Percentiles rank a stretch among this genome's conserved stretches.
Evolutionary conservation across 116 monocot genomes (phyloP).

Genomic region (Dioscorea cayenensis): DNA sequence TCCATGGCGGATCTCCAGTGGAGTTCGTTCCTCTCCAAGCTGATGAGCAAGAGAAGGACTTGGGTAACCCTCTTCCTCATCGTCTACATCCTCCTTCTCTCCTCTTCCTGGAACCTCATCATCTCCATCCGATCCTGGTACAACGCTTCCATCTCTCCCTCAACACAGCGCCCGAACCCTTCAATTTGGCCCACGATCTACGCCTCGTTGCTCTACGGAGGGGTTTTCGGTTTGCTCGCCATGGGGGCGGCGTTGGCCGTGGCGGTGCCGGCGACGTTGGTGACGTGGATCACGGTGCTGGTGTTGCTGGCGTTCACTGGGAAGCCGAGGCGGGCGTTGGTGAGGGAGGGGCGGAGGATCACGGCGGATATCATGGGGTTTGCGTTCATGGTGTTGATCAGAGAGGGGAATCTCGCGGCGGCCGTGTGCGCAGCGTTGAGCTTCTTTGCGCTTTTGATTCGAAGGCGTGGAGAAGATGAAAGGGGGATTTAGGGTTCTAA

Average conservation of each 20-base stretch:
- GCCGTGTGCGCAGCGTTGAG: conserved; percentile 32
- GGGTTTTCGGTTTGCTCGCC: conserved; percentile 51
- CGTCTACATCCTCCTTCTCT: too few species aligned
- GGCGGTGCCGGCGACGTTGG: conserved; percentile 50
- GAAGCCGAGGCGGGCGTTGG: conserved; percentile 34
- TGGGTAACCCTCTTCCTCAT: too few species aligned
- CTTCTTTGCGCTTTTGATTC: conserved; percentile 12
- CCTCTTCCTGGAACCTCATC: too few species aligned
- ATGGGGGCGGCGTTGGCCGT: conserved; percentile 58
- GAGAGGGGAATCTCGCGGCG: conserved; percentile 56
- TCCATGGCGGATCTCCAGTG: too few species aligned
- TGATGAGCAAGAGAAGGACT: too few species aligned
- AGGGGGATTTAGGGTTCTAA: neutral
- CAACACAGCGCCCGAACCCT: neutral
- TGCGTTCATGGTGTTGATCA: conserved; percentile 35
- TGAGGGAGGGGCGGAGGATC: conserved; percentile 37
- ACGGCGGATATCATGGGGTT: conserved; percentile 41
- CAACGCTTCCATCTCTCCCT: neutral
- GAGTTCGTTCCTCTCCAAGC: too few species aligned
- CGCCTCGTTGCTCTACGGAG: conserved; percentile 48
- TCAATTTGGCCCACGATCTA: neutral
- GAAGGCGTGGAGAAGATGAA: neutral
- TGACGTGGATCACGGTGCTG: conserved; percentile 63
- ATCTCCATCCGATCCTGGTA: too few species aligned
- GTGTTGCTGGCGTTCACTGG: conserved; percentile 64